A percentile compares a stretch with the other conserved stretches of the same genome.
phyloP scores from a whole-genome alignment of 805 yeast genomes.

The Ogataea parapolymorpha region DNA sequence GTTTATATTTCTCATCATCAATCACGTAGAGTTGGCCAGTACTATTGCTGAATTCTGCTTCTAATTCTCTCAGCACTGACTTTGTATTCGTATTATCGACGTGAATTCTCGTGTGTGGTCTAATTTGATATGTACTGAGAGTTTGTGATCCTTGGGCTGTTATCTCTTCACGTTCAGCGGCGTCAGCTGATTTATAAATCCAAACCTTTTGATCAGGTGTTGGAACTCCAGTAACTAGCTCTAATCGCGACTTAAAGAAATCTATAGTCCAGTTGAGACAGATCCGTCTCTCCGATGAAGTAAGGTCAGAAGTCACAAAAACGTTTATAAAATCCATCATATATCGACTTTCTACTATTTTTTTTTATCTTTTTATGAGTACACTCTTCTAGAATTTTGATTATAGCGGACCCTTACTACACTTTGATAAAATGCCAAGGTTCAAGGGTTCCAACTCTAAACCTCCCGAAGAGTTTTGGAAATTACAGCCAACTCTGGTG shows the following conservation, averaged over 20 bases:
- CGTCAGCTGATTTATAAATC: constrained; percentile 39
- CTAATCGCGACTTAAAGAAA: constrained; percentile 53
- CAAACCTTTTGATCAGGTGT: constrained; percentile 51
- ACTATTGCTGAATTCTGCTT: constrained; percentile 19
- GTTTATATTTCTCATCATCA: constrained; percentile 59
- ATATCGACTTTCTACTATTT: too few species aligned
- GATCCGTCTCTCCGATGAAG: constrained; percentile 67
- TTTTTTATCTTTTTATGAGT: too few species aligned
- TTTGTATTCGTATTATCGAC: constrained; percentile 55
- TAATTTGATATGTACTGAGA: constrained; percentile 31
- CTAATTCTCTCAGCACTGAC: constrained; percentile 39
- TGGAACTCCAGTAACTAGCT: constrained; percentile 71
- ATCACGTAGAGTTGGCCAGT: constrained; percentile 42
- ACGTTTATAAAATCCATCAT: constrained; percentile 27
- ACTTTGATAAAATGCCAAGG: constrained; percentile 4
- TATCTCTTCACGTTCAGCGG: constrained; percentile 35
- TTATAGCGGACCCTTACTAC: neutral
- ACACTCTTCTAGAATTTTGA: too few species aligned
- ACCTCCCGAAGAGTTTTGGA: constrained; percentile 74
- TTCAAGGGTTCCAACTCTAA: constrained; percentile 27
- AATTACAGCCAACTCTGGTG: constrained; percentile 60
- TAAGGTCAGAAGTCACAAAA: constrained; percentile 59
- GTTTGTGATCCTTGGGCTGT: constrained; percentile 8
- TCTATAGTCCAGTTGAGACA: constrained; percentile 58
- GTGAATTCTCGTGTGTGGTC: constrained; percentile 46